Evolutionary conservation across 2,329 filamentous ascomycete genomes (phyloP).

Genomic region (Graphilbum sp.): DNA sequence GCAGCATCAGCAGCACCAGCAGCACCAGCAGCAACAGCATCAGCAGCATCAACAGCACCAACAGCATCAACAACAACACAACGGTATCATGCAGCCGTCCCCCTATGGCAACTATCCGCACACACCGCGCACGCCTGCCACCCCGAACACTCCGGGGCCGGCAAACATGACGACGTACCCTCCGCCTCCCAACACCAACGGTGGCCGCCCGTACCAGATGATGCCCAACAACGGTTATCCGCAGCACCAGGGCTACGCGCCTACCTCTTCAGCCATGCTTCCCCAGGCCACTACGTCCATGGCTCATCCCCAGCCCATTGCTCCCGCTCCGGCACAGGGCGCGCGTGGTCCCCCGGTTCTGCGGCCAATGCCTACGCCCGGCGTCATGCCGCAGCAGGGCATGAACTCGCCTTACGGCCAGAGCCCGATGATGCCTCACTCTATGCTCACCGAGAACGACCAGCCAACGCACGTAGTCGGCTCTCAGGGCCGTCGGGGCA

Average conservation of each 20-base stretch:
- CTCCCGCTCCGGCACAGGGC: slow-evolving; percentile 47
- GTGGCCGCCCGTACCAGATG: slow-evolving; percentile 35
- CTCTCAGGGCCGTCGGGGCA: slow-evolving; percentile 81
- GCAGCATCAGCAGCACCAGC: slow-evolving; percentile 26
- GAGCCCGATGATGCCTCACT: slow-evolving; percentile 37
- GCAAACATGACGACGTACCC: slow-evolving; percentile 36
- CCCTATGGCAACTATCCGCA: slow-evolving; percentile 42
- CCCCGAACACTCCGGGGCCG: slow-evolving; percentile 43
- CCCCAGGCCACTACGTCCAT: slow-evolving; percentile 49
- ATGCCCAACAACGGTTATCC: slow-evolving; percentile 34
- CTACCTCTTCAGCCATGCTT: slow-evolving; percentile 42
- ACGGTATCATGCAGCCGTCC: slow-evolving; percentile 30
- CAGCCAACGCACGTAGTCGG: slow-evolving; percentile 85
- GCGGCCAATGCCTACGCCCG: slow-evolving; percentile 55
- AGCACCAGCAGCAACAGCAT: slow-evolving; percentile 9
- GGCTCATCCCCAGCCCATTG: slow-evolving; percentile 60
- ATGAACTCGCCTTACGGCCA: slow-evolving; percentile 45
- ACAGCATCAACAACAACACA: slow-evolving; percentile 15
- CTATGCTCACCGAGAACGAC: slow-evolving; percentile 36
- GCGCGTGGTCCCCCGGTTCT: slow-evolving; percentile 40
- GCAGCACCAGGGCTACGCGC: slow-evolving; percentile 36
- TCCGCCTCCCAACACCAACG: slow-evolving; percentile 26
- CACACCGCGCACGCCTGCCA: slow-evolving; percentile 45
- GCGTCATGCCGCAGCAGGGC: slow-evolving; percentile 40
- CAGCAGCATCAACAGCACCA: slow-evolving; percentile 14